Conservation (phyloP, 1,284 basidiomycete species). For the Moesziomyces aphidis region DNA sequence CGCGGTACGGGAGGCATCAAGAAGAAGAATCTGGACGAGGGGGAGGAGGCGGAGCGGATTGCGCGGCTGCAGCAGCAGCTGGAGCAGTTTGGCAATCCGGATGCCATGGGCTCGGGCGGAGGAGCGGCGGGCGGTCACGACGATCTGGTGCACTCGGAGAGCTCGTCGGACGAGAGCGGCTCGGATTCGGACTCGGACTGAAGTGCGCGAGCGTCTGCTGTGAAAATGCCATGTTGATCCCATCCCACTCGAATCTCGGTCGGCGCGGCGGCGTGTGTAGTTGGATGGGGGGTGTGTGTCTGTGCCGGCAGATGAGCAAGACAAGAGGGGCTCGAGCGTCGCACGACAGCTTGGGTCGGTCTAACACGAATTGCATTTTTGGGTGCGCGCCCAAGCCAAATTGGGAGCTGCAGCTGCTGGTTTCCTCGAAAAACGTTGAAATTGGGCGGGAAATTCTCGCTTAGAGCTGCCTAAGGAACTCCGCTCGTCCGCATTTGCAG, state of each 20-base stretch:
- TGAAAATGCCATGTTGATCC: slow-evolving; percentile 1
- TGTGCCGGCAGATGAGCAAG: no score
- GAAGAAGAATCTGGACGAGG: slow-evolving; percentile 67
- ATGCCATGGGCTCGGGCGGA: slow-evolving; percentile 19
- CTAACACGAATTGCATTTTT: no score
- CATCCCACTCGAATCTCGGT: no score
- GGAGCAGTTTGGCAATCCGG: slow-evolving; percentile 61
- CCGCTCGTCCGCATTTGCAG: not conserved
- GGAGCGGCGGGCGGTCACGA: slow-evolving; percentile 58
- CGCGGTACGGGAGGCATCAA: slow-evolving; percentile 66
- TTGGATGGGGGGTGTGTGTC: no score
- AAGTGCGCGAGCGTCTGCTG: not conserved
- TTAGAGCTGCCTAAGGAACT: not conserved
- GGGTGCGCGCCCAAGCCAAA: no score
- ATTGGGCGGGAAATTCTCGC: slow-evolving; percentile 1
- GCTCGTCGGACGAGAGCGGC: slow-evolving; percentile 57
- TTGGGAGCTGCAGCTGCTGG: no score
- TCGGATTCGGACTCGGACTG: slow-evolving; percentile 51
- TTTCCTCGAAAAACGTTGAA: not conserved
- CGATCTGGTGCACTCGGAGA: slow-evolving; percentile 64
- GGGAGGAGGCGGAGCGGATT: slow-evolving; percentile 65
- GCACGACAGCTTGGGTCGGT: no score
- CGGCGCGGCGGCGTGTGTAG: no score
- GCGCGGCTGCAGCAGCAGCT: slow-evolving; percentile 65
- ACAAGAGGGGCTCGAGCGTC: no score